A percentile compares a stretch with the other conserved stretches of the same genome.
These are phyloP conservation scores for Sporothrix euskadiensis DNA, from an alignment of 2,329 filamentous ascomycete genomes.

Conservation along the genomic window DNA sequence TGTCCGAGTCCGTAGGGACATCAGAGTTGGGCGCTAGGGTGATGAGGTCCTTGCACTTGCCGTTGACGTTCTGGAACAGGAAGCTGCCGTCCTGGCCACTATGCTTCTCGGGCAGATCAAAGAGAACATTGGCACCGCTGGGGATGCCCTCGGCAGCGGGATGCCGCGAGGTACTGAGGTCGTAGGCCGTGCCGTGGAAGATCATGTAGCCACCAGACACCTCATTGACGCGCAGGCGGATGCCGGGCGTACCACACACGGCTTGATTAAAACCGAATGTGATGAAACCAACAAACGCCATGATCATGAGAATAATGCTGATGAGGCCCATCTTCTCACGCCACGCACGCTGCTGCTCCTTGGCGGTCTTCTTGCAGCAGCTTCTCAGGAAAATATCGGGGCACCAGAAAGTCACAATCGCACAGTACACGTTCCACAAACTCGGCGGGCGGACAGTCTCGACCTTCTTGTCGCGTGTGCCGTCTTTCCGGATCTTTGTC, in stretches of 20 bases:
- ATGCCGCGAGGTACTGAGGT: constrained; percentile 74
- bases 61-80: constrained; percentile 97
- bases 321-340: constrained; percentile 96
- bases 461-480: constrained; percentile 52
- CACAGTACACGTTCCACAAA: constrained; percentile 94
- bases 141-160: constrained; percentile 79
- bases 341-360: constrained; percentile 89
- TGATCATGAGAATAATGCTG: constrained; percentile 87
- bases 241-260: constrained; percentile 73
- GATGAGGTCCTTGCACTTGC: constrained; percentile 90
- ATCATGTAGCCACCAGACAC: constrained; percentile 88
- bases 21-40: constrained; percentile 69
- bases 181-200: constrained; percentile 88
- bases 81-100: constrained; percentile 94
- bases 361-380: constrained; percentile 82
- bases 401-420: constrained; percentile 90
- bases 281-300: constrained; percentile 86
- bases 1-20: constrained; percentile 72
- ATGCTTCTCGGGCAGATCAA: constrained; percentile 77
- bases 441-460: constrained; percentile 76
- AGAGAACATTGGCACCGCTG: constrained; percentile 74
- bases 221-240: constrained; percentile 78
- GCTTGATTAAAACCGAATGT: constrained; percentile 94
- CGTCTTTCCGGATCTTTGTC: constrained; percentile 65
- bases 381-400: constrained; percentile 82